Percentiles rank a stretch among this genome's conserved stretches.
Conservation (phyloP, 2,329 filamentous ascomycete species). For the Alternaria sp. region DNA sequence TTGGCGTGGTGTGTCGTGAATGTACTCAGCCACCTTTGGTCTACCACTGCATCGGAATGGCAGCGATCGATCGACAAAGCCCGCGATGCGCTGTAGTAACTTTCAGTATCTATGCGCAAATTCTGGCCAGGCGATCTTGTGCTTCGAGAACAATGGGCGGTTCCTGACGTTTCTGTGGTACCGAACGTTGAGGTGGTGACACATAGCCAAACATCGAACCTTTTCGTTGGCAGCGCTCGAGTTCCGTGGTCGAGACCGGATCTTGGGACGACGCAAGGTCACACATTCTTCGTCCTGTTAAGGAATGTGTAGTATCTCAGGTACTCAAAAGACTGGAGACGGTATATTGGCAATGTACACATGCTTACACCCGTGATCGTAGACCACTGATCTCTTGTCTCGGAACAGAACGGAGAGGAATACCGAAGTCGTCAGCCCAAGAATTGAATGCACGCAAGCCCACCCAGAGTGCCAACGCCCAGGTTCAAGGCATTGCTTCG, state of each 20-base stretch:
- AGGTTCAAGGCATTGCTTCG: background rate
- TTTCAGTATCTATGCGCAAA: background rate
- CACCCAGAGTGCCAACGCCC: background rate
- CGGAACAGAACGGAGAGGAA: background rate
- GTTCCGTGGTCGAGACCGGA: background rate
- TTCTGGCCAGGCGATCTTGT: background rate
- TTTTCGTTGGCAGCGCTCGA: background rate
- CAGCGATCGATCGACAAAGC: background rate
- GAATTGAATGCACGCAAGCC: background rate
- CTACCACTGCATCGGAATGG: background rate
- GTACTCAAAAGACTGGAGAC: background rate
- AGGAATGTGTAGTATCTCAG: background rate
- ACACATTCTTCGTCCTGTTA: background rate
- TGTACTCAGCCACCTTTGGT: background rate
- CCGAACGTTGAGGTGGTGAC: background rate
- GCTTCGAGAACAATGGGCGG: background rate
- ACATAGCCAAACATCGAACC: background rate
- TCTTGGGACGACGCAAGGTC: background rate
- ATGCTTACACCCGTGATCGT: background rate
- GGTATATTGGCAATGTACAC: background rate
- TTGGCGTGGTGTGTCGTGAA: background rate
- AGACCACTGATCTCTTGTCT: background rate
- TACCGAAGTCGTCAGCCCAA: background rate
- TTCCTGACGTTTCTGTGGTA: background rate
- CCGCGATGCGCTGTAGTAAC: background rate